Evolutionary conservation across 768 basidiomycete species (phyloP).

Genomic region (Tylopilus balloui): DNA sequence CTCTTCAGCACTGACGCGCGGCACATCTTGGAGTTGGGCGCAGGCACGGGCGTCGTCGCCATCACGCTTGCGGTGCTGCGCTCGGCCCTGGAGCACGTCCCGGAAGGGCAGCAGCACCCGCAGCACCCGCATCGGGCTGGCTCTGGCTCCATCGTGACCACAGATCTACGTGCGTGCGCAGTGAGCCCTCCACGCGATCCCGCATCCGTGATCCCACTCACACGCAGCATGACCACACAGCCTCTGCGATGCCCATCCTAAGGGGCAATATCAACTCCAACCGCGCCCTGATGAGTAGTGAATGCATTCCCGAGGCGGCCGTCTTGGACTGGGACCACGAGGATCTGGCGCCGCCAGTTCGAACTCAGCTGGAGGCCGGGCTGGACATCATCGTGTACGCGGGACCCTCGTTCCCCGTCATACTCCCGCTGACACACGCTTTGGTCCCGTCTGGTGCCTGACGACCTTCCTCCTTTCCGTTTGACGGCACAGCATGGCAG

Average conservation of each 20-base stretch:
- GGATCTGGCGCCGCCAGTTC: constrained; percentile 44
- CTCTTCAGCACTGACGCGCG: constrained; percentile 40
- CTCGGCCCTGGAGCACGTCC: constrained; percentile 30
- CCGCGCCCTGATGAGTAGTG: constrained; percentile 31
- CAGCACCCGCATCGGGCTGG: no score
- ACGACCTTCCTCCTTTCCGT: no score
- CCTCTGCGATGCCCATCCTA: constrained; percentile 76
- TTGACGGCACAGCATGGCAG: constrained; percentile 88
- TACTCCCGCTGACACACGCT: no score
- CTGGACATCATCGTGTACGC: constrained; percentile 72
- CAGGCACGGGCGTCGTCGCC: constrained; percentile 82
- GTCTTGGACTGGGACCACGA: constrained; percentile 77
- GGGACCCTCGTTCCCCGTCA: not conserved
- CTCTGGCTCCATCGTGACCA: constrained; percentile 48
- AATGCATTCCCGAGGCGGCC: constrained; percentile 28
- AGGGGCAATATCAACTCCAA: constrained; percentile 61
- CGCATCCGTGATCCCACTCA: not conserved
- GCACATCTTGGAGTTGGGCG: constrained; percentile 68
- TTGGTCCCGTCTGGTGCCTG: not conserved
- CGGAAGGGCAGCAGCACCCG: no score
- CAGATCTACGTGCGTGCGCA: constrained; percentile 62
- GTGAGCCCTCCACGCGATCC: not conserved
- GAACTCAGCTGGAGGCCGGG: constrained; percentile 33
- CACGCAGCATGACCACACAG: constrained; percentile 46
- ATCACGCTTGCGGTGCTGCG: constrained; percentile 58